Evolutionary conservation across 2,329 filamentous ascomycete genomes (phyloP).

Genomic region (Macrophomina tecta): DNA sequence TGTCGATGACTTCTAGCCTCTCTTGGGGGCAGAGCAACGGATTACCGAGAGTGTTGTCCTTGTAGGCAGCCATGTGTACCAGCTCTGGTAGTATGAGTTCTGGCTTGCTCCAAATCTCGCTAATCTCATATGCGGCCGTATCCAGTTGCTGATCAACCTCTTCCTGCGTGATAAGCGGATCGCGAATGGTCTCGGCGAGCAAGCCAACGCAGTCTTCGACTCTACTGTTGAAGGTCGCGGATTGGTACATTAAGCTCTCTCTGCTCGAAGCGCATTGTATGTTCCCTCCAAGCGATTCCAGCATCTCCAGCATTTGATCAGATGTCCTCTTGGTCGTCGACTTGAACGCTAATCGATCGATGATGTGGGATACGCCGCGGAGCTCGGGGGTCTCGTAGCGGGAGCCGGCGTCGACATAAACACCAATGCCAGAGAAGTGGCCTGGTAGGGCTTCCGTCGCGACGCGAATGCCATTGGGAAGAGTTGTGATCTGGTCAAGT

Average conservation of each 20-base stretch:
- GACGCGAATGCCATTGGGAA: constrained; percentile 91
- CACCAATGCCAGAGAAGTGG: constrained; percentile 91
- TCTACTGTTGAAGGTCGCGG: constrained; percentile 93
- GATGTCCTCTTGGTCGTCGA: constrained; percentile 73
- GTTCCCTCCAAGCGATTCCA: constrained; percentile 90
- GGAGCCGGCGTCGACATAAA: constrained; percentile 95
- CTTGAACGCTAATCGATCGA: constrained; percentile 95
- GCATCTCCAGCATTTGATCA: constrained; percentile 84
- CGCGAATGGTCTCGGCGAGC: constrained; percentile 90
- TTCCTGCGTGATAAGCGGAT: constrained; percentile 81
- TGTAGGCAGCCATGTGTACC: constrained; percentile 93
- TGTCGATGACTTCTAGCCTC: constrained; percentile 75
- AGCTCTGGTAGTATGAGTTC: constrained; percentile 95
- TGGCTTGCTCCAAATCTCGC: constrained; percentile 96
- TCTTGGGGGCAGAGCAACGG: constrained; percentile 90
- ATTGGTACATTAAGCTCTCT: constrained; percentile 98
- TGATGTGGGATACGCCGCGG: constrained; percentile 91
- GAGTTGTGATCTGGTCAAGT: constrained; percentile 83
- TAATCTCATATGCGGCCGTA: constrained; percentile 94
- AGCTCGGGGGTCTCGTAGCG: constrained; percentile 87
- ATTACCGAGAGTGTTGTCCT: constrained; percentile 94
- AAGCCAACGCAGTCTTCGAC: constrained; percentile 82
- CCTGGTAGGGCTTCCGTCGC: constrained; percentile 94
- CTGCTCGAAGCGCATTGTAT: constrained; percentile 96
- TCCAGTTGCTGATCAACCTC: constrained; percentile 87